Conservation (phyloP, 345 rosid genomes). For the Euphorbia lathyris region DNA sequence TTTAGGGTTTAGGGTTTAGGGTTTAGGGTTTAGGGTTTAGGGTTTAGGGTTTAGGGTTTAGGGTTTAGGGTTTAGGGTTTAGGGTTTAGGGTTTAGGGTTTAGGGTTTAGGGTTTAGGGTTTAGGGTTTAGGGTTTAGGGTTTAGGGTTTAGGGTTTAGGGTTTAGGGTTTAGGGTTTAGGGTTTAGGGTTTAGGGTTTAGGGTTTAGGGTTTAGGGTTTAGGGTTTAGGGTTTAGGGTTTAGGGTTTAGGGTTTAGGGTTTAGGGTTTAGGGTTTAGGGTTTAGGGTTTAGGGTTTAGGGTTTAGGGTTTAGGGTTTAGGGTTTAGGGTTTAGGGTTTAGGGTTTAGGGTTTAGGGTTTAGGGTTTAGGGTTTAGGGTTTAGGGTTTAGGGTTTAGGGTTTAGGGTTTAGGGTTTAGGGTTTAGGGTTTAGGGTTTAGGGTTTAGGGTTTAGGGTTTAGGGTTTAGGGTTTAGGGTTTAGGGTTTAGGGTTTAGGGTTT, state of each 20-base stretch:
- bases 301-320: background rate
- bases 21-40: background rate
- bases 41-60: constrained; percentile 4
- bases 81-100: constrained; percentile 5
- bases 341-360: background rate
- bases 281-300: background rate
- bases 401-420: constrained; percentile 3
- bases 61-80: constrained; percentile 5
- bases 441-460: constrained; percentile 4
- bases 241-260: background rate
- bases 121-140: constrained; percentile 3
- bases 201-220: background rate
- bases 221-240: background rate
- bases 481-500: constrained; percentile 3
- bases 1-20: constrained; percentile 3
- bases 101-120: constrained; percentile 4
- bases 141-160: background rate
- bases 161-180: background rate
- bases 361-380: background rate
- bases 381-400: background rate
- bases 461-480: constrained; percentile 4
- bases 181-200: background rate
- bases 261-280: background rate
- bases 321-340: background rate
- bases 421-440: background rate